These are phyloP conservation scores for Phytophthora rubi DNA, from an alignment of 352 stramenopile species.

Conservation along the genomic window DNA sequence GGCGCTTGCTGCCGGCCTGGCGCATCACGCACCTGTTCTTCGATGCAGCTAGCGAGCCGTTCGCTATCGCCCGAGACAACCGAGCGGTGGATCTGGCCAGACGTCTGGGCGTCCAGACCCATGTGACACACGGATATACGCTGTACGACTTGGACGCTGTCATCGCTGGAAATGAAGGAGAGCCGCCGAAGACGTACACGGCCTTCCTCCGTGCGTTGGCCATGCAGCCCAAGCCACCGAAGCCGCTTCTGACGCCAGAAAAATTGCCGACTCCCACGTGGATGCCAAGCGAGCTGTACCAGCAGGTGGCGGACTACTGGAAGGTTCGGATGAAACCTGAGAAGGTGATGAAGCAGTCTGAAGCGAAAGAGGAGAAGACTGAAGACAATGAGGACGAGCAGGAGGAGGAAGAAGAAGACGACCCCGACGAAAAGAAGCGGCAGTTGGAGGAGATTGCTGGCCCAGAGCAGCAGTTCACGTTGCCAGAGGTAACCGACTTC, in stretches of 20 bases:
- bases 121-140: conserved; percentile 68
- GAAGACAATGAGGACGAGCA: conserved; percentile 23
- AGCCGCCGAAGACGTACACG: conserved; percentile 80
- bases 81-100: conserved; percentile 61
- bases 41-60: conserved; percentile 92
- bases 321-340: conserved; percentile 31
- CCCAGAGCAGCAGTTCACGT: conserved; percentile 65
- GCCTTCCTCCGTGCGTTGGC: conserved; percentile 66
- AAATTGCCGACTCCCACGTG: conserved; percentile 49
- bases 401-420: conserved; percentile 25
- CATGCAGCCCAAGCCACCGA: conserved; percentile 56
- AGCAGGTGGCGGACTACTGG: conserved; percentile 70
- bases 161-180: conserved; percentile 57
- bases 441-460: conserved; percentile 57
- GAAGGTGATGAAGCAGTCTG: conserved; percentile 4
- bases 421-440: conserved; percentile 24
- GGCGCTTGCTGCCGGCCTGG: conserved; percentile 83
- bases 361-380: conserved; percentile 30
- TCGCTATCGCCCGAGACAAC: conserved; percentile 84
- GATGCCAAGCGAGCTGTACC: conserved; percentile 62
- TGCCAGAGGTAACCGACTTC: conserved; percentile 73
- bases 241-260: conserved; percentile 53
- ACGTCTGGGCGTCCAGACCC: conserved; percentile 69
- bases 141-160: conserved; percentile 78
- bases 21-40: conserved; percentile 92